These are phyloP conservation scores for Neodidymelliopsis sp. DNA, from an alignment of 2,329 filamentous ascomycete species.

Conservation along the genomic window DNA sequence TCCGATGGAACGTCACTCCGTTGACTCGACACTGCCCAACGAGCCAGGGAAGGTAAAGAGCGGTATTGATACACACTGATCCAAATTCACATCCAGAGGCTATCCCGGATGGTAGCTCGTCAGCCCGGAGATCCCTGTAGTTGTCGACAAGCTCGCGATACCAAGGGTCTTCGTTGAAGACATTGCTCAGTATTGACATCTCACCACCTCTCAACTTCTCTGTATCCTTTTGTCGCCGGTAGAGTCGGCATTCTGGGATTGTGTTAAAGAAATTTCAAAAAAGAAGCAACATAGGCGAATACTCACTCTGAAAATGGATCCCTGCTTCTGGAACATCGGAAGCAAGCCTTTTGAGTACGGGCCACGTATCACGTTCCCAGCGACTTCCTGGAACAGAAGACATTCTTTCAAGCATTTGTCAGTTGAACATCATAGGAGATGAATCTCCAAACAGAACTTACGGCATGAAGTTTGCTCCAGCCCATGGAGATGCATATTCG, in stretches of 20 bases:
- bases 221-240: too few species aligned
- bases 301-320: constrained; percentile 3
- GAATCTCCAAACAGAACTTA: neutral
- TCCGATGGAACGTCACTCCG: constrained; percentile 66
- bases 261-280: too few species aligned
- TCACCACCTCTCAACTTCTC: too few species aligned
- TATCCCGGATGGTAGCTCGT: constrained; percentile 68
- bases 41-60: constrained; percentile 86
- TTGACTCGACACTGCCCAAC: constrained; percentile 77
- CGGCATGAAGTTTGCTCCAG: constrained; percentile 71
- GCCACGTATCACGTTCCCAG: constrained; percentile 46
- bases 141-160: too few species aligned
- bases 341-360: constrained; percentile 46
- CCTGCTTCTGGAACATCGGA: neutral
- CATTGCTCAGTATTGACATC: too few species aligned
- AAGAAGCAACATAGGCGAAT: too few species aligned
- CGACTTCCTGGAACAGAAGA: constrained; percentile 2
- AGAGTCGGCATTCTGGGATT: too few species aligned
- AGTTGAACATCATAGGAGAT: neutral
- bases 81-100: constrained; percentile 78
- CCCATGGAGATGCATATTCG: constrained; percentile 91
- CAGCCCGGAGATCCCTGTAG: too few species aligned
- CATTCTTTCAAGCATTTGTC: constrained; percentile 1
- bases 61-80: constrained; percentile 88
- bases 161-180: too few species aligned